Conservation (phyloP, 2,329 filamentous ascomycete genomes). For the Thermoascus crustaceus region DNA sequence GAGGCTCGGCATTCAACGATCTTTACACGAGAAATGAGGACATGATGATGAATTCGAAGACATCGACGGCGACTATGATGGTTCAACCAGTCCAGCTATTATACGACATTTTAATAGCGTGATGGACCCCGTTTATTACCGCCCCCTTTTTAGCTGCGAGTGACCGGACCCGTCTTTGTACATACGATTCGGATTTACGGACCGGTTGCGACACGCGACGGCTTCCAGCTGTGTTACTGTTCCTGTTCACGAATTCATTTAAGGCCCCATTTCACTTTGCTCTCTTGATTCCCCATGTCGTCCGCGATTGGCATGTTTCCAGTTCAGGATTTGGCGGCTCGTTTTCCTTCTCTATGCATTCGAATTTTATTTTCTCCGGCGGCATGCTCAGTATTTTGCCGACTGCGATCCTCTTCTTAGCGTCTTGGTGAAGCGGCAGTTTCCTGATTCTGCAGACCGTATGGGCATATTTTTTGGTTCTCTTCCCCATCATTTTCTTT, state of each 20-base stretch:
- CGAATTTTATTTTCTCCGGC: no score
- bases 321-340: neutral
- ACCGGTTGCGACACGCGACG: neutral
- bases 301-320: constrained; percentile 1
- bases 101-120: constrained; percentile 16
- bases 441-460: no score
- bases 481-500: no score
- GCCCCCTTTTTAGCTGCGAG: constrained; percentile 5
- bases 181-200: constrained; percentile 11
- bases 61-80: constrained; percentile 10
- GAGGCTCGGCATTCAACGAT: constrained; percentile 20
- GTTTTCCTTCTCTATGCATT: neutral
- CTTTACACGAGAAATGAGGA: constrained; percentile 24
- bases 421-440: no score
- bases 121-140: constrained; percentile 13
- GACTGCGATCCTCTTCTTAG: no score
- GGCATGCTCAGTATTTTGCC: no score
- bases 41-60: constrained; percentile 19
- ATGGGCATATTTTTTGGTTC: no score
- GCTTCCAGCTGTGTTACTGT: constrained; percentile 7
- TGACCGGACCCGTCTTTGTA: constrained; percentile 11
- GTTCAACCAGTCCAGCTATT: constrained; percentile 10
- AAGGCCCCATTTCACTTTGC: constrained; percentile 6
- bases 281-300: constrained; percentile 7
- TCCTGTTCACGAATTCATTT: constrained; percentile 6